These are phyloP conservation scores for Ichthyophonus hoferi DNA, from an alignment of 208 protist species.

Conservation along the genomic window DNA sequence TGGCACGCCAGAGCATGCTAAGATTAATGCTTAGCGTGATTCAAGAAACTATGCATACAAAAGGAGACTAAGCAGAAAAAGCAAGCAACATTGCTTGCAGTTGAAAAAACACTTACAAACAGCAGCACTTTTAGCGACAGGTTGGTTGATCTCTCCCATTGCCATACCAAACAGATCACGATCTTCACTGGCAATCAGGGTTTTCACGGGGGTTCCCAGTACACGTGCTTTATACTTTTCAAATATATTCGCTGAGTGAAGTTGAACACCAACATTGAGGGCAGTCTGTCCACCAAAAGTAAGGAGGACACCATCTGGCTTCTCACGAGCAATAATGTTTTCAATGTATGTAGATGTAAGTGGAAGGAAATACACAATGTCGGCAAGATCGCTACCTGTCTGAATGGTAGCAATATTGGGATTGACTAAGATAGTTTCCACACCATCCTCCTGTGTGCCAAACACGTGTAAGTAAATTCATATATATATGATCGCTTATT, in stretches of 20 bases:
- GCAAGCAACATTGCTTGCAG: constrained; percentile 51
- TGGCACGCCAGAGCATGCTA: too few relatives aligned
- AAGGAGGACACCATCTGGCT: constrained; percentile 78
- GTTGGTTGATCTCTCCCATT: constrained; percentile 88
- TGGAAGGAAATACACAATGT: constrained; percentile 91
- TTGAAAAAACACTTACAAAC: constrained; percentile 24
- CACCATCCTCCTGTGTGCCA: constrained; percentile 77
- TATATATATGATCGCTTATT: too few relatives aligned
- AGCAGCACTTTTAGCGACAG: constrained; percentile 60
- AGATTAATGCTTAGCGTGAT: too few relatives aligned
- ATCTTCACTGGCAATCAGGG: constrained; percentile 93
- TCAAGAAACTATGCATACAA: too few relatives aligned
- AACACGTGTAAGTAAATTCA: too few relatives aligned
- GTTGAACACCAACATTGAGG: constrained; percentile 92
- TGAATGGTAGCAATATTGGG: constrained; percentile 92
- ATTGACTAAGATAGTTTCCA: constrained; percentile 89
- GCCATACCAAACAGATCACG: constrained; percentile 91
- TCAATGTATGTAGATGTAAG: constrained; percentile 83
- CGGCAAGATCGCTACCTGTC: constrained; percentile 17
- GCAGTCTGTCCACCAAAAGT: constrained; percentile 96
- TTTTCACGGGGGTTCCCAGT: constrained; percentile 84
- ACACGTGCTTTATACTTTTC: constrained; percentile 85
- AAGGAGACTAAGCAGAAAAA: not conserved
- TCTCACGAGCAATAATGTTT: constrained; percentile 81
- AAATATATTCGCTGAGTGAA: constrained; percentile 81